phyloP scores from a whole-genome alignment of 2,329 filamentous ascomycete species.

The Ophiostoma sp. region DNA sequence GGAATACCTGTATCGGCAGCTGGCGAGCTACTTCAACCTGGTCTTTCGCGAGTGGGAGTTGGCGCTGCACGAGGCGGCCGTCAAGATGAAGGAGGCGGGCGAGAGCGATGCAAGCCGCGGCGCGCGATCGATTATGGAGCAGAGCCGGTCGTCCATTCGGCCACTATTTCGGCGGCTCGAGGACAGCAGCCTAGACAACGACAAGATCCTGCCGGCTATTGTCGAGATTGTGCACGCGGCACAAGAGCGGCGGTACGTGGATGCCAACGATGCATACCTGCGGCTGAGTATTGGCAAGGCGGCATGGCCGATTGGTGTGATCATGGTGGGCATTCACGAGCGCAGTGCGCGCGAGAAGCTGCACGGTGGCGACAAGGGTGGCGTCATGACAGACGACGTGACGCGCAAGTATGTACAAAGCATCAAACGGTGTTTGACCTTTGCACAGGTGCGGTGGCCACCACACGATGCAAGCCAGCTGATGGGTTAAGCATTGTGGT shows the following conservation, averaged over 20 bases:
- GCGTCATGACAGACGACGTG: constrained; percentile 95
- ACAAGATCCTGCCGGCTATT: constrained; percentile 72
- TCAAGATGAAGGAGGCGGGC: constrained; percentile 43
- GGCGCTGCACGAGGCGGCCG: constrained; percentile 54
- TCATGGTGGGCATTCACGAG: constrained; percentile 99
- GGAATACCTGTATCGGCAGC: constrained; percentile 73
- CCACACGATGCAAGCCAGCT: constrained; percentile 87
- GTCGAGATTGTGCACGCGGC: constrained; percentile 88
- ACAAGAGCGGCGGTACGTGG: constrained; percentile 86
- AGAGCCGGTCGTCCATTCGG: constrained; percentile 79
- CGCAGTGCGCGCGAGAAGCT: constrained; percentile 91
- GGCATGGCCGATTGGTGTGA: constrained; percentile 98
- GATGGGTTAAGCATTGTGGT: constrained; percentile 62
- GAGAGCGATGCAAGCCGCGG: constrained; percentile 73
- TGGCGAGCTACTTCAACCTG: constrained; percentile 95
- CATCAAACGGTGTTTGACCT: constrained; percentile 93
- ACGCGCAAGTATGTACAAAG: constrained; percentile 96
- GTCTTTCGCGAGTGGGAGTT: constrained; percentile 82
- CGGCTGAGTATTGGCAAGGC: constrained; percentile 91
- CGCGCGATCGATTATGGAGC: constrained; percentile 78
- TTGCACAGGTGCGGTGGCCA: constrained; percentile 94
- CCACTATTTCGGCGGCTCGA: constrained; percentile 90
- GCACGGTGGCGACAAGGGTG: constrained; percentile 79
- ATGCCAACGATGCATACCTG: constrained; percentile 93
- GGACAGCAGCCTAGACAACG: constrained; percentile 70